Base-by-base conservation (phyloP, 2,329 filamentous ascomycete genomes). In the Curvularia sp. region DNA sequence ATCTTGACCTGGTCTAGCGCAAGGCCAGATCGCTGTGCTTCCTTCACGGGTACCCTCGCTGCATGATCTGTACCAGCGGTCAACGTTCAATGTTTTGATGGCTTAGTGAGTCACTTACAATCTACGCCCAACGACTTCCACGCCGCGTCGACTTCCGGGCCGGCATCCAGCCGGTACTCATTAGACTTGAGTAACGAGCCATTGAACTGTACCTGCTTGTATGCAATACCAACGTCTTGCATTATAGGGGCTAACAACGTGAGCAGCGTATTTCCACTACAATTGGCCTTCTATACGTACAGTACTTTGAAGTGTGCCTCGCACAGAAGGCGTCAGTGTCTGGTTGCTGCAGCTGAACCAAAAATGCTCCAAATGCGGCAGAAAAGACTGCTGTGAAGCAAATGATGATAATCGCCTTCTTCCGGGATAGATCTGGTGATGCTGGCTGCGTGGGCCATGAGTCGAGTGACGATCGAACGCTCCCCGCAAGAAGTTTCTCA, bases 1-100 rank as follows among this genome's bases (percentile, higher is more conserved):
- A 87, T 80, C 64, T 86, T 83, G 8, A 88, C 86, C 60, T 87
- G 85, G n/a, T 83, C 80, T 5, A 70, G 60, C 1, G 80, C 77
- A 19, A 88, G 75, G 0, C 84, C 85, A 6, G 84, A 84, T 7
- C 69, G 56, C 25, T 60, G 66, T 0, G 84, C 85, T 45, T 85
- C 79, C 9, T 82, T 74, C 1, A 74, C 70, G 0, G 84, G 79
- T 9, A 88, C 80, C 3, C 83, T 69, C 3, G 84, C 77, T 3
- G 82, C 58, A 32, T 30, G 49, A 25, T 68, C 72, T 74, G 25
- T 15, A n/a, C 10, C 12, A 15, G 46, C 23, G n/a, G 36, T 36
- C 21, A 8, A 38, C 5, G 12, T 19, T 19, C 3, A 19, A 15
- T 38, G 9, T 6, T 30, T 7, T 36, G 12, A 21, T 19, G n/a